Percentiles rank a stretch among this genome's conserved stretches.
Conservation (phyloP, 2,329 filamentous ascomycete genomes). For the Lachnellula occidentalis region DNA sequence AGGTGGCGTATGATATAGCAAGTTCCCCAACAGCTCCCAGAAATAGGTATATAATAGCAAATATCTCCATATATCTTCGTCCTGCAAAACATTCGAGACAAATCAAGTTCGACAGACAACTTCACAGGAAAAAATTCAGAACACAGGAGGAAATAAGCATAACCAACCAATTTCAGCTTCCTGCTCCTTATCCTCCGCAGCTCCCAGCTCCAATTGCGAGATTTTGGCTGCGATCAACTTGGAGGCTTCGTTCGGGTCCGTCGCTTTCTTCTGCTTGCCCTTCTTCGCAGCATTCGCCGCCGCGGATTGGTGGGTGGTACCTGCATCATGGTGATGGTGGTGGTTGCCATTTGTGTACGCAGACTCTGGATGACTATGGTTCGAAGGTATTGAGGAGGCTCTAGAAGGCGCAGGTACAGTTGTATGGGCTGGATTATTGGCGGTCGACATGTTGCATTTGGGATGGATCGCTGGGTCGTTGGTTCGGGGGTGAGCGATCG, state of each 20-base stretch:
- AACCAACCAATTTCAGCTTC: conserved; percentile 87
- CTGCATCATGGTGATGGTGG: conserved; percentile 37
- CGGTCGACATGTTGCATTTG: conserved; percentile 29
- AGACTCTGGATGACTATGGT: conserved; percentile 25
- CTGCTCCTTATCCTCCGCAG: conserved; percentile 89
- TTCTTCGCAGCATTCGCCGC: conserved; percentile 61
- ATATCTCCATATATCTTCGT: not conserved
- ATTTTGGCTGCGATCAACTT: conserved; percentile 91
- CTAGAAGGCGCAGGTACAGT: conserved; percentile 31
- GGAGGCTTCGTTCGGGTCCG: conserved; percentile 83
- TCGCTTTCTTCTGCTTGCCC: conserved; percentile 74
- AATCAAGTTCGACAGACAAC: not conserved
- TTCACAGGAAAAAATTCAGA: conserved; percentile 1
- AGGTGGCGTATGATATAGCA: not conserved
- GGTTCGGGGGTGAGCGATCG: not conserved
- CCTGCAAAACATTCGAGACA: not conserved
- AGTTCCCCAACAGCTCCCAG: not conserved
- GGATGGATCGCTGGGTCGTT: not conserved
- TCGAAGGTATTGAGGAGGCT: conserved; percentile 25
- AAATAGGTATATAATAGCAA: not conserved
- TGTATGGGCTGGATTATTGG: conserved; percentile 34
- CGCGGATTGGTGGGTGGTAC: conserved; percentile 41
- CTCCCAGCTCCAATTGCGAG: conserved; percentile 89
- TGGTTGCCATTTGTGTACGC: conserved; percentile 30
- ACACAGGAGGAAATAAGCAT: conserved; percentile 15